Conservation (phyloP, 345 rosid species). For the Clarkia xantiana region DNA sequence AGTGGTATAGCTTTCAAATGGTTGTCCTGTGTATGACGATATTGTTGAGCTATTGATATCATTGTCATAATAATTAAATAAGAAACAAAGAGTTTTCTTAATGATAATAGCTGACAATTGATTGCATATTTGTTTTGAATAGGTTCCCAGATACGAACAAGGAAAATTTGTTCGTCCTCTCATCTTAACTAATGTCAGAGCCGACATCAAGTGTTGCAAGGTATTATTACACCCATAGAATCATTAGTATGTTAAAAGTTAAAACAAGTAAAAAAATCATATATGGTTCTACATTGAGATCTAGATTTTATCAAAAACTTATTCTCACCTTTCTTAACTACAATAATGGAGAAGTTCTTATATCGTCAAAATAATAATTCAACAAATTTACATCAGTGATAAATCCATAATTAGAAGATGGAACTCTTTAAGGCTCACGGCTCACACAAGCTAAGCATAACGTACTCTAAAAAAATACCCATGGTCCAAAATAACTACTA, state of each 20-base stretch:
- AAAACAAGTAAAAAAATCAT: too few relatives aligned
- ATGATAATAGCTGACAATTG: not conserved
- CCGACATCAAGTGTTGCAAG: conserved; percentile 95
- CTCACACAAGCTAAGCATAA: too few relatives aligned
- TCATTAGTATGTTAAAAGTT: not conserved
- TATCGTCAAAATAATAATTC: too few relatives aligned
- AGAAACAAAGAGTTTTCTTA: too few relatives aligned
- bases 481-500: too few relatives aligned
- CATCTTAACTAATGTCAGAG: conserved; percentile 57
- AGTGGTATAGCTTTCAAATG: conserved; percentile 23
- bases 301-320: not conserved
- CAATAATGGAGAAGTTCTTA: conserved; percentile 82
- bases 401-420: too few relatives aligned
- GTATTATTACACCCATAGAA: conserved; percentile 16
- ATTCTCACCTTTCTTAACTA: not conserved
- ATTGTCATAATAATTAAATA: too few relatives aligned
- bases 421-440: too few relatives aligned
- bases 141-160: conserved; percentile 84
- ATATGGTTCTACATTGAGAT: not conserved
- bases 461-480: too few relatives aligned
- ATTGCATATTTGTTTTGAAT: not conserved
- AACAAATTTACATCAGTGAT: too few relatives aligned
- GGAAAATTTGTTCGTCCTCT: conserved; percentile 95
- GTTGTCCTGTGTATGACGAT: not conserved
- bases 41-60: not conserved